These are phyloP conservation scores for Adiantum capillusveneris DNA, from an alignment of 75 land plant genomes.

Conservation along the genomic window DNA sequence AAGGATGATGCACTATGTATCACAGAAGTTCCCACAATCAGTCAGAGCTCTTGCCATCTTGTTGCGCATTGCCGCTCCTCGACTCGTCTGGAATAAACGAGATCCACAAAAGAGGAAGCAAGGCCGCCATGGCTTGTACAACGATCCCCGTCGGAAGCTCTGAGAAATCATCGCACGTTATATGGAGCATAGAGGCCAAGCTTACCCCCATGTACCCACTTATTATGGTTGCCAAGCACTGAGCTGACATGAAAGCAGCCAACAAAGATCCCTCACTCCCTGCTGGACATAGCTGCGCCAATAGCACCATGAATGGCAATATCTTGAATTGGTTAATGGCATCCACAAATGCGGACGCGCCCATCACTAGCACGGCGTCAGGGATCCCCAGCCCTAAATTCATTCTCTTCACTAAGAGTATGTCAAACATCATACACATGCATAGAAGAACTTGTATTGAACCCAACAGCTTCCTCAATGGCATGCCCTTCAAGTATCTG, in stretches of 20 bases:
- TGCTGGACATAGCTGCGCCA: conserved; percentile 71
- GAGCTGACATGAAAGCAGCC: conserved; percentile 69
- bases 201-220: conserved; percentile 91
- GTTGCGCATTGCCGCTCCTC: too few relatives aligned
- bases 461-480: conserved; percentile 55
- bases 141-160: conserved; percentile 47
- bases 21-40: too few relatives aligned
- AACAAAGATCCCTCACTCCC: conserved; percentile 87
- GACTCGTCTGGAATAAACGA: conserved; percentile 52
- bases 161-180: conserved; percentile 50
- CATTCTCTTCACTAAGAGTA: conserved; percentile 56
- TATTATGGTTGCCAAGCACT: conserved; percentile 54
- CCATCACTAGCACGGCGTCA: conserved; percentile 42
- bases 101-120: conserved; percentile 53
- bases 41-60: too few relatives aligned
- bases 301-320: conserved; percentile 62
- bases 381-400: conserved; percentile 55
- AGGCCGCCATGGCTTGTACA: conserved; percentile 50
- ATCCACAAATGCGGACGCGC: conserved; percentile 68
- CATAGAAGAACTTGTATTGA: conserved; percentile 54
- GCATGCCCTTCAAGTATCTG: conserved; percentile 33
- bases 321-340: conserved; percentile 71
- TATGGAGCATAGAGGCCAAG: conserved; percentile 46
- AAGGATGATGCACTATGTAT: too few relatives aligned
- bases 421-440: conserved; percentile 67